These are phyloP conservation scores for Oryza officinalis DNA, from an alignment of 176 grass and related monocot genomes.

Conservation along the genomic window DNA sequence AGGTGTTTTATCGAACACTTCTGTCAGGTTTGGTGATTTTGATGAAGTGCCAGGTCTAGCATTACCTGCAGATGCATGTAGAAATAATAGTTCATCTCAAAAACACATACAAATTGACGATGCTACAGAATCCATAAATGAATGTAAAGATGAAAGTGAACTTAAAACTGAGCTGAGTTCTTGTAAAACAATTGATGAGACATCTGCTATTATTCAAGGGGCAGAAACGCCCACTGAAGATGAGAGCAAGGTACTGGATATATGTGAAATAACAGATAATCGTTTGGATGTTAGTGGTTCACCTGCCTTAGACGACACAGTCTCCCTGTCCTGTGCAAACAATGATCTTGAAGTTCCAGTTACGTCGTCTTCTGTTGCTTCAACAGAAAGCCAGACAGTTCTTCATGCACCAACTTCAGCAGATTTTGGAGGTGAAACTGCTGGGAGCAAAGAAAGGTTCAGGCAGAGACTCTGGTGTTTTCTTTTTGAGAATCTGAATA, in stretches of 20 bases:
- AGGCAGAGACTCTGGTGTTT: slow-evolving; percentile 99
- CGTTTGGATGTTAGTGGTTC: slow-evolving; percentile 25
- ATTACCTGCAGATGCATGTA: slow-evolving; percentile 42
- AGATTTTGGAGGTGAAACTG: slow-evolving; percentile 62
- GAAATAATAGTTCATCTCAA: slow-evolving; percentile 40
- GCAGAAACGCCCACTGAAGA: slow-evolving; percentile 25
- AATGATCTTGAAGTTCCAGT: slow-evolving; percentile 43
- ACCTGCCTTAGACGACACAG: slow-evolving; percentile 20
- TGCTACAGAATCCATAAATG: slow-evolving; percentile 17
- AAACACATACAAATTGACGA: slow-evolving; percentile 33
- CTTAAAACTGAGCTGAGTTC: slow-evolving; percentile 15
- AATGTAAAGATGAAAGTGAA: slow-evolving; percentile 28
- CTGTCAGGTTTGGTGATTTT: slow-evolving; percentile 64
- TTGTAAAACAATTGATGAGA: slow-evolving; percentile 20
- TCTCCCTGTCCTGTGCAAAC: slow-evolving; percentile 26
- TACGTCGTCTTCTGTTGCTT: slow-evolving; percentile 40
- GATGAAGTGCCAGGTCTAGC: slow-evolving; percentile 53
- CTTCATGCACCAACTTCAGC: slow-evolving; percentile 37
- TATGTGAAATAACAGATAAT: slow-evolving; percentile 33
- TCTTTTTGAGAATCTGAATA: slow-evolving; percentile 99
- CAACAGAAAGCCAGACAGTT: slow-evolving; percentile 38
- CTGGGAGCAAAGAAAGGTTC: slow-evolving; percentile 98
- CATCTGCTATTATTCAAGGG: slow-evolving; percentile 41
- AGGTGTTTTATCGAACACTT: slow-evolving; percentile 39
- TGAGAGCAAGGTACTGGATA: slow-evolving; percentile 34